A percentile compares a stretch with the other conserved stretches of the same genome.
phyloP scores from a whole-genome alignment of 805 yeast genomes.

The Starmerella vitae region DNA sequence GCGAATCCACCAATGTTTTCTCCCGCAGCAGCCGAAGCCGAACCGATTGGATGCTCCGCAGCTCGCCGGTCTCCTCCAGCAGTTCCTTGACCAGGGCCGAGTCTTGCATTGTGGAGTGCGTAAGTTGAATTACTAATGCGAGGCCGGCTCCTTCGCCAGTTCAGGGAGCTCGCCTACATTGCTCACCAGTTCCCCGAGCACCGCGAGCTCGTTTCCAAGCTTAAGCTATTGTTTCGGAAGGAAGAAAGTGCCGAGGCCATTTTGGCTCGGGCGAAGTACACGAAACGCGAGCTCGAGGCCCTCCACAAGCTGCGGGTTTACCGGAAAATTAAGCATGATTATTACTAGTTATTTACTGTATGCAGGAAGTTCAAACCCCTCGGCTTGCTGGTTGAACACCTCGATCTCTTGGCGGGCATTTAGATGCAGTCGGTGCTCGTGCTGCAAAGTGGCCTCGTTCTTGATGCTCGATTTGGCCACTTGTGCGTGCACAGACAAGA shows the following conservation, averaged over 20 bases:
- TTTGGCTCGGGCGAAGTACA: constrained; percentile 28
- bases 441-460: constrained; percentile 1
- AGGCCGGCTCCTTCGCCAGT: constrained; percentile 24
- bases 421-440: constrained; percentile 3
- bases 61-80: constrained; percentile 21
- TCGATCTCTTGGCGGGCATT: constrained; percentile 4
- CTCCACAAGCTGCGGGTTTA: constrained; percentile 27
- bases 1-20: constrained; percentile 60
- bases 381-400: neutral
- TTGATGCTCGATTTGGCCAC: constrained; percentile 6
- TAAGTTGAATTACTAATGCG: neutral
- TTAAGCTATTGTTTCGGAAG: constrained; percentile 25
- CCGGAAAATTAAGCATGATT: constrained; percentile 27
- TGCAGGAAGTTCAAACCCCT: neutral
- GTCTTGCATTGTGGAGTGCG: constrained; percentile 4
- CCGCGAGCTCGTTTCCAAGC: constrained; percentile 21
- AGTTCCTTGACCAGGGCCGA: constrained; percentile 19
- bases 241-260: constrained; percentile 24
- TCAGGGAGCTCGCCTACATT: constrained; percentile 30
- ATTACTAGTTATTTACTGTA: constrained; percentile 14
- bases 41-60: constrained; percentile 26
- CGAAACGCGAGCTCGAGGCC: constrained; percentile 30
- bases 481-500: constrained; percentile 5
- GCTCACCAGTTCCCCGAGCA: constrained; percentile 30
- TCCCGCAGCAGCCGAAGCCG: constrained; percentile 35